phyloP scores from a whole-genome alignment of 192 early-diverging fungal species.

The Piromyces sp. region DNA sequence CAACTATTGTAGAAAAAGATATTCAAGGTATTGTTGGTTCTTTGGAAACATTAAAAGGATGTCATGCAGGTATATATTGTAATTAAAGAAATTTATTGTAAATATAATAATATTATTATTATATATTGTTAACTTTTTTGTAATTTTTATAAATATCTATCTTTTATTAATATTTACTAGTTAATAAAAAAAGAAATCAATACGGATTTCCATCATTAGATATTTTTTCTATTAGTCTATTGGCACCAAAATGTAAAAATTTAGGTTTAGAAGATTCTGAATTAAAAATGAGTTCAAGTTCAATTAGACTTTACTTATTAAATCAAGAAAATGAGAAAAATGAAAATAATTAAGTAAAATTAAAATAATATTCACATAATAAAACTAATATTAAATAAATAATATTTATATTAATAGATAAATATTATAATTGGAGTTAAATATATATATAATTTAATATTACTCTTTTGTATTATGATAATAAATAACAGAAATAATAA shows the following conservation, averaged over 20 bases:
- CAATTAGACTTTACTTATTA: conserved; percentile 41
- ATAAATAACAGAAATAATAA: too few relatives aligned
- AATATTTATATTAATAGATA: too few relatives aligned
- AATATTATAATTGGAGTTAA: too few relatives aligned
- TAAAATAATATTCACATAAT: too few relatives aligned
- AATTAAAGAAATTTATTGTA: too few relatives aligned
- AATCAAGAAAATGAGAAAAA: neutral
- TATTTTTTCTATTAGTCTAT: conserved; percentile 54
- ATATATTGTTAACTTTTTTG: neutral
- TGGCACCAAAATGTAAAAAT: conserved; percentile 14
- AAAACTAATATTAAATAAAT: too few relatives aligned
- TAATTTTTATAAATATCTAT: neutral
- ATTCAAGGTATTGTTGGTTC: conserved; percentile 71
- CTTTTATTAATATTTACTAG: conserved; percentile 13
- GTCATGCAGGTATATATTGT: conserved; percentile 33
- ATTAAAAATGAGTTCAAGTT: conserved; percentile 64
- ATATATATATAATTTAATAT: too few relatives aligned
- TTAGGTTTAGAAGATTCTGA: conserved; percentile 20
- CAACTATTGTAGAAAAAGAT: conserved; percentile 50
- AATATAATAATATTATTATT: too few relatives aligned
- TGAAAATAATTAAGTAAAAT: too few relatives aligned
- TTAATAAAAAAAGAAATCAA: conserved; percentile 57
- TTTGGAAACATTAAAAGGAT: conserved; percentile 60
- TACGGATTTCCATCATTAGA: conserved; percentile 29
- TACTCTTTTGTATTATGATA: too few relatives aligned